Conservation (phyloP, 2,329 filamentous ascomycete species). For the Stagonosporopsis tanaceti region DNA sequence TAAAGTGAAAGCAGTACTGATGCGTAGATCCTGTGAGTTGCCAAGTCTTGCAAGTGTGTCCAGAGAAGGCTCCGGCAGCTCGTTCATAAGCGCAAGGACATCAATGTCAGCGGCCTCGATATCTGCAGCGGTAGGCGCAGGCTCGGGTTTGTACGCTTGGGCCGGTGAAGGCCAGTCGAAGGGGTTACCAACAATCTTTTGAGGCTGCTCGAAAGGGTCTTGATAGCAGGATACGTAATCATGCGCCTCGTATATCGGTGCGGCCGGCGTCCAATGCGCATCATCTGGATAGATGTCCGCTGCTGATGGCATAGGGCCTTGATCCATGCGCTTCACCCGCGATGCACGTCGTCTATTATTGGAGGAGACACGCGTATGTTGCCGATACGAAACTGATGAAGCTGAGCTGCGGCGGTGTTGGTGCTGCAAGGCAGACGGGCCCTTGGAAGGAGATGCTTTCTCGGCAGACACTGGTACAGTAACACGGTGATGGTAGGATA, state of each 20-base stretch:
- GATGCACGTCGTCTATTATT: constrained; percentile 9
- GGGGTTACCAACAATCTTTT: neutral
- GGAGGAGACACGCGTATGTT: constrained; percentile 13
- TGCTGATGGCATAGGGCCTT: constrained; percentile 40
- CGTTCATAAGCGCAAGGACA: constrained; percentile 17
- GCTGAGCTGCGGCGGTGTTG: constrained; percentile 13
- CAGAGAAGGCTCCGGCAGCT: constrained; percentile 20
- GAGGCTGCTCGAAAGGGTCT: neutral
- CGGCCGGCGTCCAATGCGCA: constrained; percentile 19
- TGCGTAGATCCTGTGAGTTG: neutral
- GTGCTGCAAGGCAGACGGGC: neutral
- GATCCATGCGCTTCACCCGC: constrained; percentile 36
- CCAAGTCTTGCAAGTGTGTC: constrained; percentile 13
- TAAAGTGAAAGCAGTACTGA: constrained; percentile 2
- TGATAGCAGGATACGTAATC: neutral
- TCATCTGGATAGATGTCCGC: constrained; percentile 47
- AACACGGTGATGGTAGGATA: neutral
- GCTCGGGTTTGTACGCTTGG: constrained; percentile 21
- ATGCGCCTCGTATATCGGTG: neutral
- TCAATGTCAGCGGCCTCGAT: constrained; percentile 22
- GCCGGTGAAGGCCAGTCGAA: constrained; percentile 31
- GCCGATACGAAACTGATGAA: neutral
- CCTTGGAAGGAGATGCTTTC: neutral
- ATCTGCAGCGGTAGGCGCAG: constrained; percentile 20
- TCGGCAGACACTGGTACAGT: neutral